A percentile compares a stretch with the other conserved stretches of the same genome.
Evolutionary conservation across 805 yeast genomes (phyloP).

Genomic region (Candida tallmaniae): DNA sequence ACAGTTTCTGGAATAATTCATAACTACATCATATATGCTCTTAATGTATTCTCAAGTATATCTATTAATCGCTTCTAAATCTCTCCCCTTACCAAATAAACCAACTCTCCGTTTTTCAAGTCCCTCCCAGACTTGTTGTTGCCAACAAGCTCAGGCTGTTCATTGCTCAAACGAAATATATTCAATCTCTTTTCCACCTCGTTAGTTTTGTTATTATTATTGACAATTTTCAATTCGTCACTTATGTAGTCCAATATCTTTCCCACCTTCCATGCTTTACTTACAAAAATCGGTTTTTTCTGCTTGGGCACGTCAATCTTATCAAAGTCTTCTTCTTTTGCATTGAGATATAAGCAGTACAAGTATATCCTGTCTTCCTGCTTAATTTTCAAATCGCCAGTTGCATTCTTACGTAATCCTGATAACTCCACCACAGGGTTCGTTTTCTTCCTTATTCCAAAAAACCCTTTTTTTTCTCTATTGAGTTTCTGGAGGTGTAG

Average conservation of each 20-base stretch:
- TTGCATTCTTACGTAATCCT: conserved; percentile 38
- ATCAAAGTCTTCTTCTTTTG: conserved; percentile 21
- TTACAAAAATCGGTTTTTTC: conserved; percentile 40
- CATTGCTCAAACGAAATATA: conserved; percentile 36
- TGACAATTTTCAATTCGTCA: conserved; percentile 41
- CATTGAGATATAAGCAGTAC: conserved; percentile 39
- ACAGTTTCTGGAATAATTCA: too few species aligned
- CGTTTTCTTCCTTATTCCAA: conserved; percentile 2
- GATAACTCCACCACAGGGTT: conserved; percentile 24
- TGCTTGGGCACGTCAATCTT: conserved; percentile 22
- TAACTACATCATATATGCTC: too few species aligned
- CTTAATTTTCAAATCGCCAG: conserved; percentile 47
- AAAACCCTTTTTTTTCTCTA: neutral
- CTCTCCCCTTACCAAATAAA: conserved; percentile 51
- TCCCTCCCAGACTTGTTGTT: conserved; percentile 32
- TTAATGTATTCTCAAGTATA: too few species aligned
- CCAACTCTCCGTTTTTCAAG: conserved; percentile 45
- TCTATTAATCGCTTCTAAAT: too few species aligned
- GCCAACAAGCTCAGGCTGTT: conserved; percentile 25
- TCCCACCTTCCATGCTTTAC: conserved; percentile 58
- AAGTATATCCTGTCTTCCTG: conserved; percentile 44
- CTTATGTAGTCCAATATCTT: conserved; percentile 52
- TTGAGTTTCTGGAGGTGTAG: conserved; percentile 20
- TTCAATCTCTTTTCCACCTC: conserved; percentile 41
- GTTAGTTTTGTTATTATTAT: conserved; percentile 44